Evolutionary conservation across 2,329 filamentous ascomycete genomes (phyloP).

Genomic region (Lizonia empirigonia): DNA sequence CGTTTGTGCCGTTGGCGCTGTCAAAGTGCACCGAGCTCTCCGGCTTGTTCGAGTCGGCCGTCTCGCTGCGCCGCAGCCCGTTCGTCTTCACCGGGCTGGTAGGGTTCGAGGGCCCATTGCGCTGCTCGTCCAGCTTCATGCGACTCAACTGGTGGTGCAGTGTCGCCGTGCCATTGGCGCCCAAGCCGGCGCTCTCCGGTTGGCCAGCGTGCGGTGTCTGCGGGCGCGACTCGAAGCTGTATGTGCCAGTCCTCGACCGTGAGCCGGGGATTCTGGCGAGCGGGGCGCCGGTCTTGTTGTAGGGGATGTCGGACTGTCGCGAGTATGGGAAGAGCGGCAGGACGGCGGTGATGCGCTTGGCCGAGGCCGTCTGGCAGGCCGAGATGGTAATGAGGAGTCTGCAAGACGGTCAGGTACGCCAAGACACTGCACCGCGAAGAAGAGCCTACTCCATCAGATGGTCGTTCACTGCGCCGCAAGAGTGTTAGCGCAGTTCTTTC

Average conservation of each 20-base stretch:
- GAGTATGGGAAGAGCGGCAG: conserved; percentile 97
- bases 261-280: conserved; percentile 67
- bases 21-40: conserved; percentile 34
- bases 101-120: conserved; percentile 43
- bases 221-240: conserved; percentile 91
- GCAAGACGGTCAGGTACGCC: conserved; percentile 33
- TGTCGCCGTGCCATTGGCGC: conserved; percentile 65
- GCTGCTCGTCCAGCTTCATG: conserved; percentile 64
- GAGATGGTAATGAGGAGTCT: conserved; percentile 91
- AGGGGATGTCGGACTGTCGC: conserved; percentile 92
- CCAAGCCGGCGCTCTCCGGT: conserved; percentile 67
- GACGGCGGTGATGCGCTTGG: conserved; percentile 89
- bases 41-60: conserved; percentile 39
- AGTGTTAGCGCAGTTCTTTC: conserved; percentile 23
- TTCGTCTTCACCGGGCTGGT: conserved; percentile 36
- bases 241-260: conserved; percentile 56
- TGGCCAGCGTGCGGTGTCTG: conserved; percentile 78
- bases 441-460: conserved; percentile 76
- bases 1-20: conserved; percentile 23
- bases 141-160: conserved; percentile 76
- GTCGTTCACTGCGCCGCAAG: conserved; percentile 72
- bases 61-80: conserved; percentile 40
- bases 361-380: conserved; percentile 95
- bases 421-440: conserved; percentile 31
- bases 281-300: conserved; percentile 93